Conservation (phyloP, 768 basidiomycete genomes). For the Phlebiopsis flavidoalba region DNA sequence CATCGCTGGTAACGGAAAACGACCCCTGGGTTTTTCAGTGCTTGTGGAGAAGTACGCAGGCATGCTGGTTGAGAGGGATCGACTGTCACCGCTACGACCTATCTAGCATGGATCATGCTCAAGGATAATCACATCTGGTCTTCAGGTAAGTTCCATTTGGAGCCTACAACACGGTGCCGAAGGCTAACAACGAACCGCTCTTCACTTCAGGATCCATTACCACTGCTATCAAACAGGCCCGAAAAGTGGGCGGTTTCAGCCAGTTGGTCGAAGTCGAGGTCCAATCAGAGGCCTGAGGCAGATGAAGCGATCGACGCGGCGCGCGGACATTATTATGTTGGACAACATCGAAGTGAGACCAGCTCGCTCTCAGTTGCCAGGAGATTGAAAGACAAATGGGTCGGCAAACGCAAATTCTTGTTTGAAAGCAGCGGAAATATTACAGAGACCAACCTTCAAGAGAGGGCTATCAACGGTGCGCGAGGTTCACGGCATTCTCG, state of each 20-base stretch:
- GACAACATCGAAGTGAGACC: slow-evolving; percentile 85
- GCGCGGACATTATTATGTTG: slow-evolving; percentile 93
- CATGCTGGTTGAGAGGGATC: slow-evolving; percentile 96
- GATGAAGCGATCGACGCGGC: slow-evolving; percentile 96
- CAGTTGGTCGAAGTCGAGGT: slow-evolving; percentile 94
- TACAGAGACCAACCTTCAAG: slow-evolving; percentile 79
- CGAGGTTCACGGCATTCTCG: neutral
- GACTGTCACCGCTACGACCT: slow-evolving; percentile 94
- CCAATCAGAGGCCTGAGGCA: slow-evolving; percentile 79
- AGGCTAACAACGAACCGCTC: neutral
- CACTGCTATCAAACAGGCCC: slow-evolving; percentile 78
- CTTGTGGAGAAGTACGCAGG: slow-evolving; percentile 98
- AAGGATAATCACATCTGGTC: slow-evolving; percentile 99
- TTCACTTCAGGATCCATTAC: slow-evolving; percentile 76
- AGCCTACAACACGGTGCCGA: slow-evolving; percentile 2
- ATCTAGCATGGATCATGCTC: slow-evolving; percentile 99
- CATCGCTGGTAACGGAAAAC: slow-evolving; percentile 97
- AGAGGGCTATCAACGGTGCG: slow-evolving; percentile 79
- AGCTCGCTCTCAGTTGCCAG: slow-evolving; percentile 64
- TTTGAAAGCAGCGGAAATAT: slow-evolving; percentile 96
- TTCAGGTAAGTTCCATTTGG: slow-evolving; percentile 53
- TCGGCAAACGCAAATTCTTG: slow-evolving; percentile 74
- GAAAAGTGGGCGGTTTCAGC: slow-evolving; percentile 87
- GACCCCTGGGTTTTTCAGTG: slow-evolving; percentile 92
- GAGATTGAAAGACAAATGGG: slow-evolving; percentile 74